Conservation (phyloP, 306 rosid genomes). For the Cucumis cinereus region DNA sequence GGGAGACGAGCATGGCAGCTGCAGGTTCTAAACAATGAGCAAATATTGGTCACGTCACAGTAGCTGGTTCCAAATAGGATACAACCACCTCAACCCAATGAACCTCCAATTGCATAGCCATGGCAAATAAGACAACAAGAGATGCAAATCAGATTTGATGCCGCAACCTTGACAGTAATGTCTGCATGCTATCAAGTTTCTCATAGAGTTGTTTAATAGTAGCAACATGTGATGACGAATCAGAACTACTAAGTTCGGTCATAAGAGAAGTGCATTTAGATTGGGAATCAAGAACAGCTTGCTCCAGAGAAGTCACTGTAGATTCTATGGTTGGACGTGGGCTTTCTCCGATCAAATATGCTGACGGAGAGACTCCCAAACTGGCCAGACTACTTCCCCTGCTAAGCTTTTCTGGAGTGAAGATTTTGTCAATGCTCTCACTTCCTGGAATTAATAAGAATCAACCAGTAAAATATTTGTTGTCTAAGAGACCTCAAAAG, state of each 20-base stretch:
- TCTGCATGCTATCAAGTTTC: constrained; percentile 61
- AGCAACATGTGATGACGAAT: constrained; percentile 34
- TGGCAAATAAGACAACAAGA: neutral
- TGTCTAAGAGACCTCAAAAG: neutral
- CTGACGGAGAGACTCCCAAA: constrained; percentile 33
- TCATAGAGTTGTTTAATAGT: constrained; percentile 41
- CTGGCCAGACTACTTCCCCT: constrained; percentile 38
- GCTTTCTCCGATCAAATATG: constrained; percentile 31
- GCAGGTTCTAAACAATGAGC: neutral
- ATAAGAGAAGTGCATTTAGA: constrained; percentile 40
- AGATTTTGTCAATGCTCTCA: constrained; percentile 74
- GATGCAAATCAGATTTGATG: constrained; percentile 26
- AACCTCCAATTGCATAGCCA: neutral
- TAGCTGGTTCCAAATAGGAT: neutral
- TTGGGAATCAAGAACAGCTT: constrained; percentile 49
- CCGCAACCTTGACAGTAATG: constrained; percentile 43
- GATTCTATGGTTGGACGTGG: constrained; percentile 32
- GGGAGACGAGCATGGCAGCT: neutral
- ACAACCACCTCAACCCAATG: neutral
- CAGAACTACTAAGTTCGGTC: constrained; percentile 28
- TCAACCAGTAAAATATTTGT: constrained; percentile 6
- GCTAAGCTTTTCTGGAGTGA: constrained; percentile 44
- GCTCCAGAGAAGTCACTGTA: constrained; percentile 59
- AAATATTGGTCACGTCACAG: neutral
- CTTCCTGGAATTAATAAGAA: constrained; percentile 51